Base-by-base conservation (phyloP, 73 alveolate genomes). In the Paramecium bursaria region DNA sequence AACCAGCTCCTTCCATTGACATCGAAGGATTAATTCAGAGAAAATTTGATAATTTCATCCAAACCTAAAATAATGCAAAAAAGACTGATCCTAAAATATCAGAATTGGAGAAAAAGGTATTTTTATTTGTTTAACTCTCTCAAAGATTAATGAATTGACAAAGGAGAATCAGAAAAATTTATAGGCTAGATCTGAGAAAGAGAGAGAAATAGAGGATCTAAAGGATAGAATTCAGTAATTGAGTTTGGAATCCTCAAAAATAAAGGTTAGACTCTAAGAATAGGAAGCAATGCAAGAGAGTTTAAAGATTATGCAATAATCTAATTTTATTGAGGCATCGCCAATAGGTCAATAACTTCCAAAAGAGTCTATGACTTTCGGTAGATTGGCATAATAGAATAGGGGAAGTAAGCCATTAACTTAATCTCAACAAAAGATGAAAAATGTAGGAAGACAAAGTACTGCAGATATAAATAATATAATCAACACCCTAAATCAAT, bases 101-200 rank as follows among this genome's bases (percentile, higher is more conserved):
- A 17, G 82, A 67, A 10, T 4, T 67, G 14, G 82, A 67, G 35
- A 67, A 67, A 67, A 67, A 67, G 27, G 35, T 67, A 30, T n/a
- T n/a, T n/a, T n/a, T n/a, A n/a, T n/a, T n/a, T n/a, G n/a, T n/a
- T n/a, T n/a, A n/a, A n/a, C n/a, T n/a, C n/a, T n/a, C n/a, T n/a
- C n/a, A n/a, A n/a, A n/a, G n/a, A n/a, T n/a, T n/a, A 57, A 67
- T 39, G 82, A 67, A 67, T 35, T 67, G 44, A 67, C 82, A 42
- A 67, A 67, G 27, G 82, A 67, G 27, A 67, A 67, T 42, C 19
- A 67, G 44, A 42, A 35, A 42, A 14, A 39, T 14, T 42, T 39
- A 17, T 25, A 67, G 19, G 33, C 33, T 39, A 67, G 82, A 67
- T 25, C 19, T 4, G 82, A 67, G 21, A 67, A 57, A 67, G 82